Percentiles rank a stretch among this genome's conserved stretches.
Conservation (phyloP, 2,329 filamentous ascomycete genomes). For the Exophiala dermatitidis region DNA sequence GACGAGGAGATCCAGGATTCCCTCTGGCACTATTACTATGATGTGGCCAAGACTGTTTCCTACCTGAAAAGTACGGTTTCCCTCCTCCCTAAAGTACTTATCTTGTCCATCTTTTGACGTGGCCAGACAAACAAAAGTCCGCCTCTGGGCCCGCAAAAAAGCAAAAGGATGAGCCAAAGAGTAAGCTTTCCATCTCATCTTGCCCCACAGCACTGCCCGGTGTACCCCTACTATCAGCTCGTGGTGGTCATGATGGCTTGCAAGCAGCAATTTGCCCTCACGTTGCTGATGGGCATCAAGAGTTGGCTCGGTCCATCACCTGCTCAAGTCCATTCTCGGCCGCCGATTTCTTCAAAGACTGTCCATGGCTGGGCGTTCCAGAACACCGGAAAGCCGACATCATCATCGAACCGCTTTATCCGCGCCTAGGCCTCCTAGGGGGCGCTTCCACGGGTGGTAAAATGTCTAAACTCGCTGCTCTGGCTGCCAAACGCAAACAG, state of each 20-base stretch:
- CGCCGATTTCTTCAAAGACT: conserved; percentile 67
- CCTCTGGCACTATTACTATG: conserved; percentile 93
- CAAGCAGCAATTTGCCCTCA: conserved; percentile 1
- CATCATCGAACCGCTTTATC: conserved; percentile 54
- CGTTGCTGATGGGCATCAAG: conserved; percentile 21
- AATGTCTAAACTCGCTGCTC: conserved; percentile 80
- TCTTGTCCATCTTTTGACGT: background rate
- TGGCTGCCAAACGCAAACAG: conserved; percentile 71
- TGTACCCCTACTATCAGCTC: conserved; percentile 9
- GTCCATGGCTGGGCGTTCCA: conserved; percentile 76
- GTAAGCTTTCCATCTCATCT: conserved; percentile 14
- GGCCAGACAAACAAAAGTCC: conserved; percentile 22
- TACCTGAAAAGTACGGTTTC: conserved; percentile 61
- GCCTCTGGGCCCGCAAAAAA: conserved; percentile 9
- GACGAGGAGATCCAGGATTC: conserved; percentile 77
- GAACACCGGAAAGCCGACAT: conserved; percentile 54
- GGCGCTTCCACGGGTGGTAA: conserved; percentile 63
- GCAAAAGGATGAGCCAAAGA: conserved; percentile 7
- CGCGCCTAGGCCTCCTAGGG: conserved; percentile 65
- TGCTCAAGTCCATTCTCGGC: conserved; percentile 37
- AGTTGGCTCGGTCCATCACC: conserved; percentile 1
- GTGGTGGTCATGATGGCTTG: conserved; percentile 21
- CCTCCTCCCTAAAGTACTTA: too few species aligned
- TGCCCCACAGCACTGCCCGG: conserved; percentile 5
- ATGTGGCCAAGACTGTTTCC: conserved; percentile 73